These are phyloP conservation scores for Globomyces pollinis-pini DNA, from an alignment of 192 early-diverging fungal species.

Conservation along the genomic window DNA sequence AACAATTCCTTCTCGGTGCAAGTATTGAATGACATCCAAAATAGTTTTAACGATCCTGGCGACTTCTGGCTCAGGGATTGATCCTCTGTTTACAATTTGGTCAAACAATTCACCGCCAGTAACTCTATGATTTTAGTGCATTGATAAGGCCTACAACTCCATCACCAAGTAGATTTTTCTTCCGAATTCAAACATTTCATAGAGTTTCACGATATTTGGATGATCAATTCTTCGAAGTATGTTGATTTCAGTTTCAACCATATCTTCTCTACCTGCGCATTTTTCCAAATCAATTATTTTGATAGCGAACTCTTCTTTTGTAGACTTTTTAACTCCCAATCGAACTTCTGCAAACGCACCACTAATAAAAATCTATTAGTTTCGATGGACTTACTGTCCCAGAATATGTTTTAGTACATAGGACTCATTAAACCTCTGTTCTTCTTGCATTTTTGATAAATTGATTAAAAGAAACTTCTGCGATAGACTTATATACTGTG, in stretches of 20 bases:
- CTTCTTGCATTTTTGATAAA: too few species aligned
- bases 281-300: constrained; percentile 64
- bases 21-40: constrained; percentile 61
- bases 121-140: constrained; percentile 45
- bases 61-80: constrained; percentile 57
- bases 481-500: too few species aligned
- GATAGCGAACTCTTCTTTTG: constrained; percentile 53
- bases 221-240: constrained; percentile 52
- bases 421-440: too few species aligned
- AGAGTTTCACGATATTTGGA: constrained; percentile 28
- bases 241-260: constrained; percentile 57
- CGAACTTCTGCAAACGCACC: constrained; percentile 55
- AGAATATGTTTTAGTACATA: too few species aligned
- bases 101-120: constrained; percentile 77
- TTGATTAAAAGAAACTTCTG: too few species aligned
- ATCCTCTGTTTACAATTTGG: constrained; percentile 57
- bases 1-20: constrained; percentile 61
- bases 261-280: constrained; percentile 44
- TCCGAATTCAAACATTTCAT: constrained; percentile 25
- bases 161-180: constrained; percentile 23
- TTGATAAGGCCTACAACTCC: constrained; percentile 16
- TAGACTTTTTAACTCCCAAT: constrained; percentile 45
- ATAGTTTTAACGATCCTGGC: constrained; percentile 61
- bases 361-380: constrained; percentile 6
- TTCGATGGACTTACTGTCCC: too few species aligned